Base-by-base conservation (phyloP, 805 yeast species). In the Candida krabiensis region DNA sequence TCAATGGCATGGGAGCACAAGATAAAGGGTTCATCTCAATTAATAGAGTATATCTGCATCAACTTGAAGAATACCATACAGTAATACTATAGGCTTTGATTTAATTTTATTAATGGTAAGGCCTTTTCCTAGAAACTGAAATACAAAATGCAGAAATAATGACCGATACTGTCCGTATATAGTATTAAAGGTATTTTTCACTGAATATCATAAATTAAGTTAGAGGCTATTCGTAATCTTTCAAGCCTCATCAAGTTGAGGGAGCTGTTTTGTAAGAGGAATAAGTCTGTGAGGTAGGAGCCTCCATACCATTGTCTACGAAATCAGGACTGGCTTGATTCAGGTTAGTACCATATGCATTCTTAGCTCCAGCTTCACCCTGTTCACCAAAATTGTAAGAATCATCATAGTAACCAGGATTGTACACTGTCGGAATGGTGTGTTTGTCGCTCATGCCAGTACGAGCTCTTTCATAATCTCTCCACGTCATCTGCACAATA, bases 401-500 rank as follows among this genome's bases (percentile, higher is more conserved):
- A 19, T 27, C 41, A 12, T 44, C 47, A 14, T 33, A 34, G 18
- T 43, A 40, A 3, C 49, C 59, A 1, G 60, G 55, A 24, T 51
- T 47, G 34, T 57, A 58, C 14, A 54, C 54, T 8, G 54, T 51
- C 5, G 60, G 56, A 19, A 60, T 46, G 2, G 49, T 45, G 13
- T 51, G 51, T 17, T 37, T 39, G 2, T 40, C 46, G 9, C 41
- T 44, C 22, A 42, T 22, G 3, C 56, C 60, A 9, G 43, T 19
- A 23, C 80, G 59, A 22, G 84, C 88, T 49, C 86, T 70, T 62
- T 90, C 97, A 69, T 79, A 89, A 49, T 93, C 98, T 58, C 87
- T 78, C 99, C 99, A 93, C 42, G 91, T 74, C 71, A 83, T 86
- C 91, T 91, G 90, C 35, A 77, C 77, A 58, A 93, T 93, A 55